Evolutionary conservation across 164 flowering plant species (phyloP).

Genomic region (Dillenia suffruticosa): DNA sequence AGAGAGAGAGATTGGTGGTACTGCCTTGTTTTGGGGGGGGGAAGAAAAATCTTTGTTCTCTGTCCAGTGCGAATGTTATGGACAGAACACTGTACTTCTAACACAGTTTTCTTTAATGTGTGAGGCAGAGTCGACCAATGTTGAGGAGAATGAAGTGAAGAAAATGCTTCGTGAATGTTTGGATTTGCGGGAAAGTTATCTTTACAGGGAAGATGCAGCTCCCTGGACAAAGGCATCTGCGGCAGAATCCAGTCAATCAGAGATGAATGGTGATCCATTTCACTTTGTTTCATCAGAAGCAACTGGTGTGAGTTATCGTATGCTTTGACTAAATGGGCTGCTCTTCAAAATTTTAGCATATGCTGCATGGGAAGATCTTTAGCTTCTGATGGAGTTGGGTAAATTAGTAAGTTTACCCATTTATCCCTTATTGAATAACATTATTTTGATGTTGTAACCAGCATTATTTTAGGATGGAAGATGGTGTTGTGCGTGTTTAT

Average conservation of each 20-base stretch:
- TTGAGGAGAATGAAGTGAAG: constrained; percentile 68
- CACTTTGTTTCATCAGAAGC: constrained; percentile 43
- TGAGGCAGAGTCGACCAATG: constrained; percentile 33
- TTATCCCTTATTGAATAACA: neutral
- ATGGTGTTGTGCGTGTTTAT: constrained; percentile 76
- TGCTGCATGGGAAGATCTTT: neutral
- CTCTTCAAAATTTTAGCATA: neutral
- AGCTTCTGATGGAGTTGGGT: no score
- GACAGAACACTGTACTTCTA: neutral
- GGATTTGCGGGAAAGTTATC: constrained; percentile 53
- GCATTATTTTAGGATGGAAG: constrained; percentile 77
- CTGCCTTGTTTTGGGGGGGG: no score
- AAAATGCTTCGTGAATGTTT: constrained; percentile 52
- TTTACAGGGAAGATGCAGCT: constrained; percentile 47
- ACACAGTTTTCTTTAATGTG: constrained; percentile 2
- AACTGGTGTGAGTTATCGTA: constrained; percentile 38
- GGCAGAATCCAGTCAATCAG: constrained; percentile 18
- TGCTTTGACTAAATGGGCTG: neutral
- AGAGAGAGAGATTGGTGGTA: neutral
- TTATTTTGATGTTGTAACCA: constrained; percentile 23
- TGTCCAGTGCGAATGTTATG: neutral
- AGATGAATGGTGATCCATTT: constrained; percentile 43
- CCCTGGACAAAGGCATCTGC: constrained; percentile 44
- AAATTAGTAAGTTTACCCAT: no score
- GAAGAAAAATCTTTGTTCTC: neutral